Base-by-base conservation (phyloP, 1,284 basidiomycete genomes). In the Leccinum solheimii region DNA sequence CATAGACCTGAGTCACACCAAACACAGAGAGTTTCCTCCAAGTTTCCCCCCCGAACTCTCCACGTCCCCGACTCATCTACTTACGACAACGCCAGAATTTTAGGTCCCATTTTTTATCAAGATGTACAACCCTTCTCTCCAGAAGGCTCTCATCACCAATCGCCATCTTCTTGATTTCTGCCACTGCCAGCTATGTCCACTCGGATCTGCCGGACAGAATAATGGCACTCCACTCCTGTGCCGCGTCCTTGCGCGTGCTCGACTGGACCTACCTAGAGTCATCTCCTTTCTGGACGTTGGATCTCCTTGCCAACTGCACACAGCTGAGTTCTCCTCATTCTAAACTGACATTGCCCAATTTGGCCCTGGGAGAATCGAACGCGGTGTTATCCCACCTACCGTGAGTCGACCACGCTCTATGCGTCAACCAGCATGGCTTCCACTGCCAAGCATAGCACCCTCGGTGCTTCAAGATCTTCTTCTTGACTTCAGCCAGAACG, bases 131-230 rank as follows among this genome's bases (percentile, higher is more conserved):
- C 14, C 51, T 7, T 62, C 57, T 40, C 58, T 68, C 21, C 66
- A 67, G 43, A 61, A 58, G 26, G 59, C 62, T 3, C 59, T 79
- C 62, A 34, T 74, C 36, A 78, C 76, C 27, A 77, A 76, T 60
- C 67, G 73, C 5, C 34, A 34, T 34, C 34, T 34, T 34, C 34
- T 13, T 34, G 34, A 34, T 34, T 13, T 13, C 34, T 14, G 34
- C 34, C 34, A 36, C 34, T 36, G 34, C 34, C 6, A 36, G 11
- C 34, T 36, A 36, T 36, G 34, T 36, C 13, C 34, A 36, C 34
- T 36, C 34, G 23, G 23, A 36, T 36, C 34, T 27, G n/a, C 52
- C 48, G 19, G 38, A 40, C 16, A n/a, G n/a, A 40, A 19, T 43
- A 5, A 43, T n/a, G 5, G 32, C 66, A 6, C 64, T 73, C 34